Evolutionary conservation across 805 yeast genomes (phyloP).

Genomic region (Candida wancherniae): DNA sequence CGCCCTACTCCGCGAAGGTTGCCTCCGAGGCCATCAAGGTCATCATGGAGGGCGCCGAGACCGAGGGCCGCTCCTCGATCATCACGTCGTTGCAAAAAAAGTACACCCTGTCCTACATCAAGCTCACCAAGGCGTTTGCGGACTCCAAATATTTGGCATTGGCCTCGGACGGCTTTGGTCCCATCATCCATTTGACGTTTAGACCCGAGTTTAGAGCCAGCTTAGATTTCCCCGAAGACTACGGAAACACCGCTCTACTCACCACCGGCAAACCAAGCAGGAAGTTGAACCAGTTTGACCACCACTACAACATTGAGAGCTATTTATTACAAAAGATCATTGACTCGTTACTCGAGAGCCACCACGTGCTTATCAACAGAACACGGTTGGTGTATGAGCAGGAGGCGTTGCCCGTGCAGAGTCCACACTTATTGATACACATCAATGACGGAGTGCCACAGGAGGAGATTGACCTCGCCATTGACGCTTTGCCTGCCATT

Average conservation of each 20-base stretch:
- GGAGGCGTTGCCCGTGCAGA: conserved; percentile 34
- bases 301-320: conserved; percentile 48
- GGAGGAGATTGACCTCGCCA: conserved; percentile 24
- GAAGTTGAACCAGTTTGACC: conserved; percentile 38
- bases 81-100: conserved; percentile 37
- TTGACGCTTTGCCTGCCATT: conserved; percentile 19
- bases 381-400: conserved; percentile 61
- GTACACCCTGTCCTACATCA: no score
- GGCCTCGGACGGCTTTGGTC: conserved; percentile 55
- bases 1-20: conserved; percentile 80
- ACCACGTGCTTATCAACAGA: conserved; percentile 59
- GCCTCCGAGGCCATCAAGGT: conserved; percentile 51
- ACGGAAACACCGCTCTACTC: conserved; percentile 44
- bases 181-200: conserved; percentile 65
- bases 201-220: conserved; percentile 40
- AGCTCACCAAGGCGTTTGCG: conserved; percentile 35
- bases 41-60: conserved; percentile 32
- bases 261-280: conserved; percentile 44
- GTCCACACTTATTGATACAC: conserved; percentile 34
- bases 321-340: conserved; percentile 63
- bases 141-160: conserved; percentile 43
- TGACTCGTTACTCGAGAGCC: conserved; percentile 46
- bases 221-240: conserved; percentile 44
- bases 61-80: conserved; percentile 31
- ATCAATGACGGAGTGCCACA: conserved; percentile 25